These are phyloP conservation scores for Colletotrichum sansevieriae DNA, from an alignment of 2,329 filamentous ascomycete species.

Conservation along the genomic window DNA sequence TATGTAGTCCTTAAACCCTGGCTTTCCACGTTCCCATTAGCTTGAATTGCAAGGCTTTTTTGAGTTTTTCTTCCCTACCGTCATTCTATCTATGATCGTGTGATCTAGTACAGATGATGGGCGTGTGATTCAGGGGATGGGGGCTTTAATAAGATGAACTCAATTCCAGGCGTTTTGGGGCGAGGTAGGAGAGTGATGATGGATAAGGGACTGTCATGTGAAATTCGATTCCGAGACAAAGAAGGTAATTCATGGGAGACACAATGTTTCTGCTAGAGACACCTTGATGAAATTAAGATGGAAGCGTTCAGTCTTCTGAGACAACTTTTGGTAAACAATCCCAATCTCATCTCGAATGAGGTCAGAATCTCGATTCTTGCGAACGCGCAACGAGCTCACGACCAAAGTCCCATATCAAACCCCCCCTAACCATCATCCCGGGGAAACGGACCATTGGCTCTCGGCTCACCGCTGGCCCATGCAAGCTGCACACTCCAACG, in stretches of 20 bases:
- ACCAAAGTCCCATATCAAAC: not conserved
- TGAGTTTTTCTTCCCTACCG: not conserved
- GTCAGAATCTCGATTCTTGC: too few species aligned
- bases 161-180: conserved; percentile 10
- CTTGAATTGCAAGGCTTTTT: too few species aligned
- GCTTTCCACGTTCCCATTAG: too few species aligned
- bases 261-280: not conserved
- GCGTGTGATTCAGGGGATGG: not conserved
- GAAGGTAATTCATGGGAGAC: not conserved
- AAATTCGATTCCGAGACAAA: not conserved
- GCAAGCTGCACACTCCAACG: not conserved
- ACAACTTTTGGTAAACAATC: too few species aligned
- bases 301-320: too few species aligned
- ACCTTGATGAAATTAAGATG: too few species aligned
- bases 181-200: too few species aligned
- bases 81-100: not conserved
- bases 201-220: conserved; percentile 6
- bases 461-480: not conserved
- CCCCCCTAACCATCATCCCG: conserved; percentile 1
- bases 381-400: too few species aligned
- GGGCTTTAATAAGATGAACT: conserved; percentile 24
- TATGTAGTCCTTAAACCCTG: too few species aligned
- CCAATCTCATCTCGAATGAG: too few species aligned
- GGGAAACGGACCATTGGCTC: not conserved
- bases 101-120: not conserved